phyloP scores from a whole-genome alignment of 495 filamentous ascomycete species.

The Clavariopsis aquatica region DNA sequence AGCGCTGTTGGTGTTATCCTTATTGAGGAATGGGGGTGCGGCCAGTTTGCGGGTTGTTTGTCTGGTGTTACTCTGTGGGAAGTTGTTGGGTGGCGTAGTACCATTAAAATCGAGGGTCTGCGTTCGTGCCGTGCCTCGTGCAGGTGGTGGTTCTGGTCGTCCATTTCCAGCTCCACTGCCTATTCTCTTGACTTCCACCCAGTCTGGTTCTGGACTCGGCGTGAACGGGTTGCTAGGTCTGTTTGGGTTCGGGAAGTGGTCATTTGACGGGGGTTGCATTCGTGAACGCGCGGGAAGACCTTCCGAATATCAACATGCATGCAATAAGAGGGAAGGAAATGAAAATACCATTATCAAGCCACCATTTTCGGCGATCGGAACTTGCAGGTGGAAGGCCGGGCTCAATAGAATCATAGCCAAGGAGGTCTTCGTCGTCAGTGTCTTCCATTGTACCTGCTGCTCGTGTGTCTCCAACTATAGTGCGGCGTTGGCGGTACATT shows the following conservation, averaged over 20 bases:
- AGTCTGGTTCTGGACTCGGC: slow-evolving; percentile 68
- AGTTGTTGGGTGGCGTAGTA: not conserved
- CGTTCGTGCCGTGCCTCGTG: slow-evolving; percentile 17
- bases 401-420: slow-evolving; percentile 73
- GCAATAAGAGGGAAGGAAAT: slow-evolving; percentile 7
- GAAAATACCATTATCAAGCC: slow-evolving; percentile 73
- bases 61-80: slow-evolving; percentile 4
- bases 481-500: slow-evolving; percentile 69
- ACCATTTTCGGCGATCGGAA: slow-evolving; percentile 89
- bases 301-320: slow-evolving; percentile 35
- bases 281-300: slow-evolving; percentile 73
- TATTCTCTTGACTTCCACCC: slow-evolving; percentile 59
- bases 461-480: slow-evolving; percentile 53
- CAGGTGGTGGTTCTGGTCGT: slow-evolving; percentile 23
- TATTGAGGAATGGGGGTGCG: slow-evolving; percentile 9
- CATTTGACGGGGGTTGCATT: slow-evolving; percentile 62
- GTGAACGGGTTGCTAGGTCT: slow-evolving; percentile 82
- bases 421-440: slow-evolving; percentile 71
- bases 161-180: not conserved
- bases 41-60: slow-evolving; percentile 22
- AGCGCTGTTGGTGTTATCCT: no score
- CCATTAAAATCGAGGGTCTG: slow-evolving; percentile 23
- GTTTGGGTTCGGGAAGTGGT: slow-evolving; percentile 65
- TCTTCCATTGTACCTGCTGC: slow-evolving; percentile 51
- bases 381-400: slow-evolving; percentile 84